Evolutionary conservation across 805 yeast species (phyloP), one percentile per base, ranked within the genome.

Genomic region (Kuraishia cidri): DNA sequence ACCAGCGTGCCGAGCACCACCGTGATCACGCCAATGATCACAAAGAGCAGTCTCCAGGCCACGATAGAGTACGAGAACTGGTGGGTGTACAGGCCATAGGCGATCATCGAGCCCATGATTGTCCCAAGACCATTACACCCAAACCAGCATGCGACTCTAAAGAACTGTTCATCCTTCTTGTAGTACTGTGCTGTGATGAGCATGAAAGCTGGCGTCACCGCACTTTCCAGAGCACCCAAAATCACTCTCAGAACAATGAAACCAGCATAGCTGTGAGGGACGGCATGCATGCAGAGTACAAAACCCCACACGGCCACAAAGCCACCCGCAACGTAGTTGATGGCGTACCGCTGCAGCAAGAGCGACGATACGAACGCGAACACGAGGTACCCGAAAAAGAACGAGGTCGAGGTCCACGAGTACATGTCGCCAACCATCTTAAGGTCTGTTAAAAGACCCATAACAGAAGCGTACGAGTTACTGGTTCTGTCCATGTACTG

Each of bases 1-100:
- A 75, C 60, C 12, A 60, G 38, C 7, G 64, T 33, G 4, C 80
- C 81, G 10, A 72, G 45, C 9, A 65, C 45, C 5, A 74, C 49
- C 5, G 81, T 76, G 38, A 70, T 57, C 10, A 62, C 48, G 13
- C 87, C 88, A 27, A 72, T 64, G 24, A 75, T 57, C 29, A 79
- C 50, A 45, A 69, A 78, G 8, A 74, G 50, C 11, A 72, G 50
- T 43, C 69, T 72, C 85, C 85, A 79, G 15, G 34, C 62, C 3
- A 52, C 59, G 11, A 74, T 52, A 11, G 63, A 32, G 48, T 60
- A 70, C 7, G 51, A 32, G 70, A 41, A 45, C 16, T 25, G 33
- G 35, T 39, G 41, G 52, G 45, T 71, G 19, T 39, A 43, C 32
- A 73, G 46, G n/a, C 74, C 75, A 41, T 72, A 71, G 4, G 79